A percentile compares a stretch with the other conserved stretches of the same genome.
These are phyloP conservation scores for Hypoxylon fragiforme DNA, from an alignment of 495 filamentous ascomycete genomes.

Conservation along the genomic window DNA sequence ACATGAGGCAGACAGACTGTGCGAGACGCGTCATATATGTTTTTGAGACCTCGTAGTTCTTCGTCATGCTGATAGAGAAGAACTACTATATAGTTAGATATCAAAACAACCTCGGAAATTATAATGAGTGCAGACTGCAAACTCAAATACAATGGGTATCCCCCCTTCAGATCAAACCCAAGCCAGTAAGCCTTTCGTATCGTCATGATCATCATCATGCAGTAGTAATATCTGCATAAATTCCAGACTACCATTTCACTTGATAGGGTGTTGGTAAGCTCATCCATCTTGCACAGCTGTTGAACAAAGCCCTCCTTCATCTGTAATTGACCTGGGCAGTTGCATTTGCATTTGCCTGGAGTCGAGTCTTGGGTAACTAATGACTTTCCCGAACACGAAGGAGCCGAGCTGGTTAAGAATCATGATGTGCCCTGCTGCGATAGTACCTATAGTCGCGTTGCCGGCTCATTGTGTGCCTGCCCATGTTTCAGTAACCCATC, in stretches of 20 bases:
- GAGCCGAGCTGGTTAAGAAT: too few species aligned
- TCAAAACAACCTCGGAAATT: too few species aligned
- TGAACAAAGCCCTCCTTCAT: too few species aligned
- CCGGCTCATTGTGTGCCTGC: constrained; percentile 8
- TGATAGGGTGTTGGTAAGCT: not conserved
- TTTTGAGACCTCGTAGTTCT: too few species aligned
- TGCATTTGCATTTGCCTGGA: too few species aligned
- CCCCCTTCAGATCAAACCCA: constrained; percentile 9
- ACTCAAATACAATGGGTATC: constrained; percentile 13
- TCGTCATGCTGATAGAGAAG: too few species aligned
- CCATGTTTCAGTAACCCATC: constrained; percentile 21
- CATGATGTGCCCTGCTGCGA: not conserved
- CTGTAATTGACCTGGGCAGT: too few species aligned
- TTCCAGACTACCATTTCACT: not conserved
- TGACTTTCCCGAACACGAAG: too few species aligned
- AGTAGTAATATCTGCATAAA: not conserved
- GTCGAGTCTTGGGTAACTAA: too few species aligned
- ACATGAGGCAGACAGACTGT: too few species aligned
- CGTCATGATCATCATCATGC: constrained; percentile 11
- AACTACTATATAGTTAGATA: too few species aligned
- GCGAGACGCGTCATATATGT: too few species aligned
- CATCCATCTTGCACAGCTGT: not conserved
- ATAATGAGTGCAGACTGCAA: not conserved
- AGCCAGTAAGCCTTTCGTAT: constrained; percentile 3
- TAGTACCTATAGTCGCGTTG: not conserved